phyloP scores from a whole-genome alignment of 2,329 filamentous ascomycete species.

The Neofusicoccum parvum region DNA sequence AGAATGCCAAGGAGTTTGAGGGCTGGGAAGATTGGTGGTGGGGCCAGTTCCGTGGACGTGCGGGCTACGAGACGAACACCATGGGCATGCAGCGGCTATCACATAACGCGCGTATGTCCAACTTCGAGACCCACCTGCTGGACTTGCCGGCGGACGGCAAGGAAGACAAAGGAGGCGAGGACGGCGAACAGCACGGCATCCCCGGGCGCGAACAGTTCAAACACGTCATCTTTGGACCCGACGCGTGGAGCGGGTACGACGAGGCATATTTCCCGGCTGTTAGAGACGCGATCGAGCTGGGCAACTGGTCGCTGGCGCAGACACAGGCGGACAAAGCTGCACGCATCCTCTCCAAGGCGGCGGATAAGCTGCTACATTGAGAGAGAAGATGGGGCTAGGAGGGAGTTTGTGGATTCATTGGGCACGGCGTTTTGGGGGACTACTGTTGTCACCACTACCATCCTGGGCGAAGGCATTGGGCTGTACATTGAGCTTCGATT shows the following conservation, averaged over 20 bases:
- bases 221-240: conserved; percentile 85
- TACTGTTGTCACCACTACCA: not conserved
- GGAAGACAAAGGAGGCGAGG: conserved; percentile 29
- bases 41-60: conserved; percentile 34
- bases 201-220: conserved; percentile 91
- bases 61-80: conserved; percentile 72
- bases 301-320: conserved; percentile 71
- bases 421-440: conserved; percentile 5
- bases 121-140: conserved; percentile 80
- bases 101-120: conserved; percentile 77
- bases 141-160: conserved; percentile 62
- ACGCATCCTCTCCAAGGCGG: conserved; percentile 63
- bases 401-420: not conserved
- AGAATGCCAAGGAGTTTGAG: conserved; percentile 66
- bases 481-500: conserved; percentile 12
- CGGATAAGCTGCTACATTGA: conserved; percentile 21
- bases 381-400: not conserved
- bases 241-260: conserved; percentile 71
- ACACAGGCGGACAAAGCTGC: conserved; percentile 72
- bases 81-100: conserved; percentile 68
- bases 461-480: conserved; percentile 5
- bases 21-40: conserved; percentile 80
- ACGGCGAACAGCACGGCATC: conserved; percentile 58
- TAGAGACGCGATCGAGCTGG: conserved; percentile 72
- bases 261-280: conserved; percentile 79